Evolutionary conservation across 108 stramenopile genomes (phyloP), one percentile per base, ranked within the genome.

Genomic region (Parietichytrium sp.): DNA sequence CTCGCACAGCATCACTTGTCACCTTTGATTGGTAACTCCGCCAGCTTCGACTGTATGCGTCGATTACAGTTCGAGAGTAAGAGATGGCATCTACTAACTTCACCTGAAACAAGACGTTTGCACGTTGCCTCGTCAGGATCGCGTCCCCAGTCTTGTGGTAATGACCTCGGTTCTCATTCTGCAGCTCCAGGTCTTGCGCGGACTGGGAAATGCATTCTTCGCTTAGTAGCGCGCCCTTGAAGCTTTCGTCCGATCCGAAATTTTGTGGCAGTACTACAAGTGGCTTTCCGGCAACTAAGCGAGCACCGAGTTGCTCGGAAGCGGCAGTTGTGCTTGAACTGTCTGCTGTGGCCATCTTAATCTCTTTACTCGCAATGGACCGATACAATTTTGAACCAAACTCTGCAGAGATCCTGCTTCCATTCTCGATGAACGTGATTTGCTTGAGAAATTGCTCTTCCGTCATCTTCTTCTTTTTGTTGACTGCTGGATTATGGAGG

Each of bases 351-450:
- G 88, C 89, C 10, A 93, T 88, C 79, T 92, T 90, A 47, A 94
- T 90, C 83, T 93, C 92, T 33, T 91, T 82, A 23, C 86, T 81
- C 79, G 93, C 88, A 38, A 96, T 93, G 20, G 92, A 86, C 20
- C 88, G 79, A 79, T 97, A 96, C 20, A 97, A 87, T 51, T 87
- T 86, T 15, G 79, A 87, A n/a, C 94, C 81, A 52, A 93, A 93
- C 10, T 93, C 93, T 25, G 49, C 48, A 7, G 93, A 91, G 15
- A 96, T 82, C 78, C 95, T 94, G 4, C 80, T 84, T 3, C 96
- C 96, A 48, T 84, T 93, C 85, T 96, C 93, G 54, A 95, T 95
- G 16, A 93, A 93, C 36, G 92, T 91, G 55, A 94, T 96, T 86
- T 95, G 94, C 79, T 87, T 54, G 23, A 94, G 87, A 85, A 98